A percentile compares a stretch with the other conserved stretches of the same genome.
These are phyloP conservation scores for Casuarina equisetifolia DNA, from an alignment of 306 rosid species.

Conservation along the genomic window DNA sequence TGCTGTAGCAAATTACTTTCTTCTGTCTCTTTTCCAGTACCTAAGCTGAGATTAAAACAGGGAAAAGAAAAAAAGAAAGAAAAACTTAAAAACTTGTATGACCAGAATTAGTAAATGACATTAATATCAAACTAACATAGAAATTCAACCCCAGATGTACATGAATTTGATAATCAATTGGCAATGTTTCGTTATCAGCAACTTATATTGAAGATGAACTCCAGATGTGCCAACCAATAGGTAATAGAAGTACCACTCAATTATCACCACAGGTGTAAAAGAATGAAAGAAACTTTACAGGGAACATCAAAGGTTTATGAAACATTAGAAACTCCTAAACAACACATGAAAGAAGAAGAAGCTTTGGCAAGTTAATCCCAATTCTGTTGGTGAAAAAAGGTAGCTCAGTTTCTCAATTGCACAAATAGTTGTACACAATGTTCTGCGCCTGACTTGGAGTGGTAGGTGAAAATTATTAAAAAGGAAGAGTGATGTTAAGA, in stretches of 20 bases:
- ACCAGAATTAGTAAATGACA: background rate
- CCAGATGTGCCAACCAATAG: background rate
- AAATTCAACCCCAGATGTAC: background rate
- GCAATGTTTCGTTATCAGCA: background rate
- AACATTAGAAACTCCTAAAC: background rate
- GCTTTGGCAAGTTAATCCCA: background rate
- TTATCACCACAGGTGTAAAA: background rate
- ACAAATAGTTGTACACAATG: background rate
- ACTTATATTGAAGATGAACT: background rate
- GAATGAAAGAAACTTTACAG: background rate
- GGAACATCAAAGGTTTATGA: background rate
- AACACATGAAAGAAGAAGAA: slow-evolving; percentile 1
- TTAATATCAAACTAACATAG: background rate
- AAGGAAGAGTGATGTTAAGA: background rate
- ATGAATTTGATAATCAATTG: background rate
- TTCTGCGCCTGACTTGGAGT: background rate
- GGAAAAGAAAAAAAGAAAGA: slow-evolving; percentile 32
- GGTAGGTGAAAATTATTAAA: background rate
- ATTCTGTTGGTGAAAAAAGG: background rate
- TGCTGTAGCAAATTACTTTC: slow-evolving; percentile 86
- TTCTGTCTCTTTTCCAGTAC: slow-evolving; percentile 98
- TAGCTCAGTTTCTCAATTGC: background rate
- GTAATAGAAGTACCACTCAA: background rate
- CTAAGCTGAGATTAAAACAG: slow-evolving; percentile 78
- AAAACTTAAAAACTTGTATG: background rate